phyloP scores from a whole-genome alignment of 371 early-diverging fungal species.

The Quaeritorhiza haematococci region DNA sequence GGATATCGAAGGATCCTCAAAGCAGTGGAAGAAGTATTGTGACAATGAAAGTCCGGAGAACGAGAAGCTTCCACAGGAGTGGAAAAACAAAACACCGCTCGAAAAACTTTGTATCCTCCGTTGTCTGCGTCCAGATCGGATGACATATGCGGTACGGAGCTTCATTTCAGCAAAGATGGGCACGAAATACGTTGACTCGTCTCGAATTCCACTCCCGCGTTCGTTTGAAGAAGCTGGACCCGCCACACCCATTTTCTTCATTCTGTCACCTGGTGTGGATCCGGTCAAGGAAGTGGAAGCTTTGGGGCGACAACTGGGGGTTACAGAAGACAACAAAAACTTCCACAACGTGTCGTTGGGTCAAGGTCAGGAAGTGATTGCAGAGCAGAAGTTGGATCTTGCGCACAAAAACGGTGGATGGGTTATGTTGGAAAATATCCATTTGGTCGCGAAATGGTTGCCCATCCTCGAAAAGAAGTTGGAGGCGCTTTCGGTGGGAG shows the following conservation, averaged over 20 bases:
- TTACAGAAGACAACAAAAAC: constrained; percentile 51
- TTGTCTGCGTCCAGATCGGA: constrained; percentile 55
- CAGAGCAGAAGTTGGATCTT: constrained; percentile 55
- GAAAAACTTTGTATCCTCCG: constrained; percentile 58
- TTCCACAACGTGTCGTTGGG: constrained; percentile 63
- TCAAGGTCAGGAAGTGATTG: constrained; percentile 62
- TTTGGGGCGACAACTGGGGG: constrained; percentile 40
- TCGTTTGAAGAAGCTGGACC: constrained; percentile 49
- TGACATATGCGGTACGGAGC: constrained; percentile 54
- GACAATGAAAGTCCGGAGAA: constrained; percentile 58
- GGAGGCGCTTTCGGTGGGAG: constrained; percentile 42
- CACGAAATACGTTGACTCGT: constrained; percentile 44
- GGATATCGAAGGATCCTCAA: constrained; percentile 56
- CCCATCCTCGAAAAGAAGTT: constrained; percentile 57
- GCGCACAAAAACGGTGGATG: constrained; percentile 58
- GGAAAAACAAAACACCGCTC: constrained; percentile 59
- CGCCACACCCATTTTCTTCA: constrained; percentile 58
- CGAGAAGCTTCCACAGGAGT: constrained; percentile 61
- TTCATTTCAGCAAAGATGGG: constrained; percentile 57
- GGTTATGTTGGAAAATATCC: constrained; percentile 67
- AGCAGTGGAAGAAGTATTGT: constrained; percentile 64
- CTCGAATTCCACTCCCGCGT: constrained; percentile 43
- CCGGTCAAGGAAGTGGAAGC: constrained; percentile 64
- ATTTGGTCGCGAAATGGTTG: constrained; percentile 59
- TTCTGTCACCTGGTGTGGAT: constrained; percentile 62